phyloP scores from a whole-genome alignment of 2,329 filamentous ascomycete genomes.

The Pseudogymnoascus sp. region DNA sequence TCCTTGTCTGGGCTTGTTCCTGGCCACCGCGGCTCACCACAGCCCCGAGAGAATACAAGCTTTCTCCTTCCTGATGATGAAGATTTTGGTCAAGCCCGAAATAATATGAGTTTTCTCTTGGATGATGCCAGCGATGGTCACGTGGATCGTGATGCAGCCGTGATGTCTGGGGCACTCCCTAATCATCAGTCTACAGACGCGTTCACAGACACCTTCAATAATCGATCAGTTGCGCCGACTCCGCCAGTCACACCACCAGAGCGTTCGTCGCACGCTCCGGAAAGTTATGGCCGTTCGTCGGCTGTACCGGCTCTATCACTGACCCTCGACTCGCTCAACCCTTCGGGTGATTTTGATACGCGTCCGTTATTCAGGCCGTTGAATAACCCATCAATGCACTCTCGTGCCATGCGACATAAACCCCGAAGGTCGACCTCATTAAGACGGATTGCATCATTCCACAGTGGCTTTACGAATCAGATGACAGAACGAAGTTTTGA shows the following conservation, averaged over 20 bases:
- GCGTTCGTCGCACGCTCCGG: constrained; percentile 48
- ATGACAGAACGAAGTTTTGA: constrained; percentile 54
- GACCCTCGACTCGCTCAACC: constrained; percentile 19
- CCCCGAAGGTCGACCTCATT: constrained; percentile 46
- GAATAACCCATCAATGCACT: constrained; percentile 17
- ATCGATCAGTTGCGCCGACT: constrained; percentile 45
- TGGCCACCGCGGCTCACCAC: neutral
- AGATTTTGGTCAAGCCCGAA: neutral
- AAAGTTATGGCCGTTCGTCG: constrained; percentile 34
- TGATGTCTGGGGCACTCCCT: constrained; percentile 39
- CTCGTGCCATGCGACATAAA: constrained; percentile 28
- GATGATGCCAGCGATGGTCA: constrained; percentile 39
- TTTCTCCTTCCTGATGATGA: neutral
- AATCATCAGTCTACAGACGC: constrained; percentile 43
- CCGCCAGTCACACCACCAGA: constrained; percentile 55
- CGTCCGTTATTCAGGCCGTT: constrained; percentile 14
- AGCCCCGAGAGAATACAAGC: constrained; percentile 1
- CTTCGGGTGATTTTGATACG: constrained; percentile 18
- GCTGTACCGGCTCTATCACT: constrained; percentile 26
- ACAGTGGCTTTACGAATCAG: constrained; percentile 45
- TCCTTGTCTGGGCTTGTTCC: neutral
- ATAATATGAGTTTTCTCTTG: constrained; percentile 4
- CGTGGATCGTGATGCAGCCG: constrained; percentile 39
- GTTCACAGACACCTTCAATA: constrained; percentile 46
- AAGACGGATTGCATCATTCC: constrained; percentile 51